phyloP scores from a whole-genome alignment of 75 land plant genomes.

The Cryptomeria japonica region DNA sequence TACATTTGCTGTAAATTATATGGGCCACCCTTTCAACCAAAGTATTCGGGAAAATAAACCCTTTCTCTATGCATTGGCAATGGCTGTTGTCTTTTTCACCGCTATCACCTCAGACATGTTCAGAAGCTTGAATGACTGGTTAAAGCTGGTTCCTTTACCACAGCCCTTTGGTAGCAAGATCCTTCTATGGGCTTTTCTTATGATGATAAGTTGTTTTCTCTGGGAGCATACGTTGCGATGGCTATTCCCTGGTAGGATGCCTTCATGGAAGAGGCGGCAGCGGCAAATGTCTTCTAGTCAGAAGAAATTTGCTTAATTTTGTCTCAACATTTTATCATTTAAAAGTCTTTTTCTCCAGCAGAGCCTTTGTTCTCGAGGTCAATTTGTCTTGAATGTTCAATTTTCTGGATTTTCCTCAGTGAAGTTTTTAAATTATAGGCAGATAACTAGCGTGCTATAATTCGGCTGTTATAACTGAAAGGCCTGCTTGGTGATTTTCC shows the following conservation, averaged over 20 bases:
- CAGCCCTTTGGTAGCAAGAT: constrained; percentile 64
- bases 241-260: constrained; percentile 85
- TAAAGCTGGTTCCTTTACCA: constrained; percentile 90
- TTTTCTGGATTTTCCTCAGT: not conserved
- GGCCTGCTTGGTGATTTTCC: not conserved
- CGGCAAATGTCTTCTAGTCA: constrained; percentile 33
- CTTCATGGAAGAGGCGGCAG: constrained; percentile 59
- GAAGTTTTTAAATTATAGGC: not conserved
- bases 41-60: constrained; percentile 91
- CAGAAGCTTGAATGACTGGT: constrained; percentile 87
- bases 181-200: constrained; percentile 65
- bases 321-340: not conserved
- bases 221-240: constrained; percentile 92
- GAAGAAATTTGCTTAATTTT: constrained; percentile 31
- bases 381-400: not conserved
- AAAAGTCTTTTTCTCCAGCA: not conserved
- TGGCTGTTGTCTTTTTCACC: constrained; percentile 79
- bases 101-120: constrained; percentile 87
- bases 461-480: not conserved
- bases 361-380: constrained; percentile 2
- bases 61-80: constrained; percentile 70
- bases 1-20: constrained; percentile 98
- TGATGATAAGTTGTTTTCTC: constrained; percentile 68
- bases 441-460: not conserved
- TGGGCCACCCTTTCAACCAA: constrained; percentile 99